Percentiles rank a stretch among this genome's conserved stretches.
Evolutionary conservation across 345 rosid species (phyloP).

Genomic region (Zanthoxylum bungeanum): DNA sequence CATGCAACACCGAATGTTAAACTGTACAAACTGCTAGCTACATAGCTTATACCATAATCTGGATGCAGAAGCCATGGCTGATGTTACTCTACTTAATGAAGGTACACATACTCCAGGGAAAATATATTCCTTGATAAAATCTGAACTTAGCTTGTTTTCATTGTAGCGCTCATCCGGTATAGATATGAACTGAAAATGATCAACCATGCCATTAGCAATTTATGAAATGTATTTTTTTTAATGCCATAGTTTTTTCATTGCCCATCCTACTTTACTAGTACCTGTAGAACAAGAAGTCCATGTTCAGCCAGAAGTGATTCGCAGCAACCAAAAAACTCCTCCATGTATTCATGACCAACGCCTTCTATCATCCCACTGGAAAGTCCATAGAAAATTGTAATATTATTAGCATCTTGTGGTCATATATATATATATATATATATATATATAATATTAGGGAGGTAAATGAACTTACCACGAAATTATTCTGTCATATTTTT

Average conservation of each 20-base stretch:
- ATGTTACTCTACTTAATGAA: slow-evolving; percentile 67
- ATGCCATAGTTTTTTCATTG: not conserved
- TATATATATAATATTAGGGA: too few species aligned
- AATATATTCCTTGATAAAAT: slow-evolving; percentile 88
- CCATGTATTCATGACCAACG: slow-evolving; percentile 95
- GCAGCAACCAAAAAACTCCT: slow-evolving; percentile 65
- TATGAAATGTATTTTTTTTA: not conserved
- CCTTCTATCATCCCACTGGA: slow-evolving; percentile 89
- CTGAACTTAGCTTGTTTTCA: slow-evolving; percentile 77
- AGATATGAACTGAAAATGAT: slow-evolving; percentile 57
- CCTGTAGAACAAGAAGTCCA: slow-evolving; percentile 88
- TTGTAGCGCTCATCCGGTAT: slow-evolving; percentile 86
- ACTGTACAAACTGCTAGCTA: not conserved
- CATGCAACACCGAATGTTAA: not conserved
- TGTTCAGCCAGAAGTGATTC: slow-evolving; percentile 75
- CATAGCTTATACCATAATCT: slow-evolving; percentile 63
- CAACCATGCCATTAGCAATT: not conserved
- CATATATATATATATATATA: too few species aligned
- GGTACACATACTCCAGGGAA: slow-evolving; percentile 94
- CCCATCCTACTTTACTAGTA: slow-evolving; percentile 7
- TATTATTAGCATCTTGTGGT: not conserved
- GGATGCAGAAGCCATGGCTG: slow-evolving; percentile 75
- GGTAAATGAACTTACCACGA: slow-evolving; percentile 57
- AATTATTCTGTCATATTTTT: slow-evolving; percentile 77
- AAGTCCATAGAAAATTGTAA: slow-evolving; percentile 7